Conservation (phyloP, 306 rosid species). For the Gillenia trifoliata region DNA sequence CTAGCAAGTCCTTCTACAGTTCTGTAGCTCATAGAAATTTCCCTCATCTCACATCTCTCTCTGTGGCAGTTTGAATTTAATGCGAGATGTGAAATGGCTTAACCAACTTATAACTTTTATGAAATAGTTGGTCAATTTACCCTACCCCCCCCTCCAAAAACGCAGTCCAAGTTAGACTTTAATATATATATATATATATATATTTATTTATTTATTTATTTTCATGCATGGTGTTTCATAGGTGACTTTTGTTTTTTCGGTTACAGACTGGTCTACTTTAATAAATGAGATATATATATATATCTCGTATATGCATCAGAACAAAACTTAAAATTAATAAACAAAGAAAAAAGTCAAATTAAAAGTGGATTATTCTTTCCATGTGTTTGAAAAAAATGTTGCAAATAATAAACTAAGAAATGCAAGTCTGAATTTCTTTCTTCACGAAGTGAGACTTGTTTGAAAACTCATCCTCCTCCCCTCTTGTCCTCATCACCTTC, state of each 20-base stretch:
- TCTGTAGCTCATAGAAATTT: neutral
- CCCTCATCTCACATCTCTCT: neutral
- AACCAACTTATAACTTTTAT: neutral
- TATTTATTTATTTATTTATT: neutral
- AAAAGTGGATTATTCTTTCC: neutral
- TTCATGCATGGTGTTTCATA: neutral
- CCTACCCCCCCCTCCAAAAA: neutral
- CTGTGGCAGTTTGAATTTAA: neutral
- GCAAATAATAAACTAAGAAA: neutral
- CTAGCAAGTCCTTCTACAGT: too few species aligned
- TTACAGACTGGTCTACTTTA: too few species aligned
- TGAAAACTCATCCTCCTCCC: neutral
- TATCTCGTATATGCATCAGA: too few species aligned
- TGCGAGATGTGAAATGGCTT: neutral
- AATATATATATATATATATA: neutral
- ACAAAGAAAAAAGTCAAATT: neutral
- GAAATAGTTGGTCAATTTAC: neutral
- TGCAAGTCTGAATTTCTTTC: neutral
- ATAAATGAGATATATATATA: neutral
- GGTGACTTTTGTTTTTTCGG: neutral
- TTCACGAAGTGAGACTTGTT: neutral
- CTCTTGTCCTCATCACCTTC: neutral
- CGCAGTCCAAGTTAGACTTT: slow-evolving; percentile 4
- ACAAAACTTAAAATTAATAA: too few species aligned
- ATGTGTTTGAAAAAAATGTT: slow-evolving; percentile 4